phyloP scores from a whole-genome alignment of 257 asterid species.

The Handroanthus guayacan region DNA sequence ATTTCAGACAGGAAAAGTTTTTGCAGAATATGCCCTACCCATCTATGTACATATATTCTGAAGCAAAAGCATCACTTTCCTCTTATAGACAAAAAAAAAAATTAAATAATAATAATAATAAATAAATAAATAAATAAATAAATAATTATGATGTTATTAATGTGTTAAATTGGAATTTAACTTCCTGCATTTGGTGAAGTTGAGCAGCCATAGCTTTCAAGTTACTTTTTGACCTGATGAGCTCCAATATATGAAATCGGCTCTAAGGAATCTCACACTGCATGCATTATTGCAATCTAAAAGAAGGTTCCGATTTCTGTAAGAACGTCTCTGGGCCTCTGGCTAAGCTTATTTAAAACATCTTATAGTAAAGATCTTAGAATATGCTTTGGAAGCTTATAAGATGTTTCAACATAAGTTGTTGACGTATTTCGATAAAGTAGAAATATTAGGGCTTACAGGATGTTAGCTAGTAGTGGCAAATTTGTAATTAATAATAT shows the following conservation, averaged over 20 bases:
- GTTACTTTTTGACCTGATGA: not conserved
- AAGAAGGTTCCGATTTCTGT: not conserved
- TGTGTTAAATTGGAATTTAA: constrained; percentile 31
- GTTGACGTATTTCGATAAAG: too few relatives aligned
- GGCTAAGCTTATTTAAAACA: too few relatives aligned
- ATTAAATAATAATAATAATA: too few relatives aligned
- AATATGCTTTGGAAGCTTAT: too few relatives aligned
- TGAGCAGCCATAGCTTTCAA: not conserved
- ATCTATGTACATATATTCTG: not conserved
- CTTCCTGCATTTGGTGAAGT: constrained; percentile 36
- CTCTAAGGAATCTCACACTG: constrained; percentile 8
- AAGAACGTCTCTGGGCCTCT: not conserved
- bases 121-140: too few relatives aligned
- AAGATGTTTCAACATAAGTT: too few relatives aligned
- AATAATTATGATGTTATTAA: too few relatives aligned
- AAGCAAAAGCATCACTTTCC: constrained; percentile 28
- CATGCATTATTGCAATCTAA: constrained; percentile 25
- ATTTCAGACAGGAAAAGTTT: constrained; percentile 33
- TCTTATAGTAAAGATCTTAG: too few relatives aligned
- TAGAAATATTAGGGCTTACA: too few relatives aligned
- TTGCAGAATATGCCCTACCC: constrained; percentile 42
- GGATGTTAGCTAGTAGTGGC: too few relatives aligned
- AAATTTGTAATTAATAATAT: too few relatives aligned
- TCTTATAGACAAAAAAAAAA: not conserved
- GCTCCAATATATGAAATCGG: constrained; percentile 13